These are phyloP conservation scores for Ricinus communis DNA, from an alignment of 345 rosid genomes.

Conservation along the genomic window DNA sequence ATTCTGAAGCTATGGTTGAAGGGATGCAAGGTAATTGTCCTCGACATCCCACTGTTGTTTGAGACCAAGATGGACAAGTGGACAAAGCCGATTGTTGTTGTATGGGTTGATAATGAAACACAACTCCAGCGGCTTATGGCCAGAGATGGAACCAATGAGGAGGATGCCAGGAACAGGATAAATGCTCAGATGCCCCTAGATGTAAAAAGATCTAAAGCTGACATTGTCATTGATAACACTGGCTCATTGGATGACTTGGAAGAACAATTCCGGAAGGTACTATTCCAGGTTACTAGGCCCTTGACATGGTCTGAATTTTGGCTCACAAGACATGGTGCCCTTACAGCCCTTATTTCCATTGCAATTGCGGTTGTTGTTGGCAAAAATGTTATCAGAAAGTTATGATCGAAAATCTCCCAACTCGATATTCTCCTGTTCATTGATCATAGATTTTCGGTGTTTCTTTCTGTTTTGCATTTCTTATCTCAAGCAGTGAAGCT, in stretches of 20 bases:
- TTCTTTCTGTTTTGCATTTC: too few species aligned
- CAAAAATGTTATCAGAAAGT: slow-evolving; percentile 30
- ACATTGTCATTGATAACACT: slow-evolving; percentile 73
- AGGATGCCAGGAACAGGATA: slow-evolving; percentile 75
- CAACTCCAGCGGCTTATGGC: slow-evolving; percentile 73
- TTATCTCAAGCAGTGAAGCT: too few species aligned
- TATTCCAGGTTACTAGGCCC: slow-evolving; percentile 57
- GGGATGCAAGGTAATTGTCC: slow-evolving; percentile 66
- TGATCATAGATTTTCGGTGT: not conserved
- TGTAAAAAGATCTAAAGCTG: slow-evolving; percentile 63
- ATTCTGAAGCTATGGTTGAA: slow-evolving; percentile 69
- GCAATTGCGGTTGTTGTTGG: slow-evolving; percentile 44
- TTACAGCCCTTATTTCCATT: slow-evolving; percentile 47
- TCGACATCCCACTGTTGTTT: slow-evolving; percentile 79
- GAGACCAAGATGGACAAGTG: slow-evolving; percentile 82
- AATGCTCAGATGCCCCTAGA: slow-evolving; percentile 83
- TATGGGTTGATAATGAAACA: slow-evolving; percentile 71
- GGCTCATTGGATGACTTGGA: slow-evolving; percentile 69
- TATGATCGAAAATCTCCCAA: not conserved
- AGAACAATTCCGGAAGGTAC: slow-evolving; percentile 50
- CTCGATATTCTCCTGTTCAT: not conserved
- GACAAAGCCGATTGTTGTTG: slow-evolving; percentile 79
- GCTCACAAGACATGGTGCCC: slow-evolving; percentile 79
- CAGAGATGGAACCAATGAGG: slow-evolving; percentile 61
- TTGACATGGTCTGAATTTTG: slow-evolving; percentile 80